Evolutionary conservation across 352 stramenopile species (phyloP).

Genomic region (Phytophthora melonis): DNA sequence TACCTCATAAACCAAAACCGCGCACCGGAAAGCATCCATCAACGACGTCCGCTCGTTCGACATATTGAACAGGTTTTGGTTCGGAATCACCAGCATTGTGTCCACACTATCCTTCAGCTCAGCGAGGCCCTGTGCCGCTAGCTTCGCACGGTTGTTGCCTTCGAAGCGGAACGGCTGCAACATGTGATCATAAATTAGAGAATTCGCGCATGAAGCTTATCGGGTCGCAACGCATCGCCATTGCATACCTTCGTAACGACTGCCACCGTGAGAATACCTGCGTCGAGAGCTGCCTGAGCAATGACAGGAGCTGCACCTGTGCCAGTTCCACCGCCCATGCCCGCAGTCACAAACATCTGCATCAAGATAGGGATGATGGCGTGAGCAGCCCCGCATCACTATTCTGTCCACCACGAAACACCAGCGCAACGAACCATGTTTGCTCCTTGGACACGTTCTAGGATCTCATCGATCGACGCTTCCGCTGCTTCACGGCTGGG

Average conservation of each 20-base stretch:
- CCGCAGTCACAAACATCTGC: constrained; percentile 90
- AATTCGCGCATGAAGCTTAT: constrained; percentile 2
- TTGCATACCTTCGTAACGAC: constrained; percentile 83
- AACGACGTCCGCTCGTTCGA: constrained; percentile 87
- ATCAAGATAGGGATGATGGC: not conserved
- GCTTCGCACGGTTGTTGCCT: constrained; percentile 82
- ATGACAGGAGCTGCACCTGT: constrained; percentile 88
- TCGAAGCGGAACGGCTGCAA: constrained; percentile 85
- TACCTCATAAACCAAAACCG: not conserved
- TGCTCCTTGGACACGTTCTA: constrained; percentile 83
- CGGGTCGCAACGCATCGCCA: not conserved
- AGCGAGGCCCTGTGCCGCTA: constrained; percentile 77
- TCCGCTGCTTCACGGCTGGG: constrained; percentile 78
- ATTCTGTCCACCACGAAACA: constrained; percentile 1
- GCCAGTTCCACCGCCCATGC: constrained; percentile 86
- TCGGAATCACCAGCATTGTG: constrained; percentile 91
- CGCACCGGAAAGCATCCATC: constrained; percentile 88
- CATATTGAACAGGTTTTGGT: constrained; percentile 93
- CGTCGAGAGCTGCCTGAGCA: constrained; percentile 82
- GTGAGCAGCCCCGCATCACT: not conserved
- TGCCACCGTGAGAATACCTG: constrained; percentile 85
- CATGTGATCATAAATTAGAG: not conserved
- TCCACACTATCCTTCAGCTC: constrained; percentile 88
- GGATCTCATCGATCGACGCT: constrained; percentile 84
- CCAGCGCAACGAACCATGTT: constrained; percentile 74